Percentiles rank a stretch among this genome's conserved stretches.
Conservation (phyloP, 495 filamentous ascomycete species). For the Penicillium simplicissimum region DNA sequence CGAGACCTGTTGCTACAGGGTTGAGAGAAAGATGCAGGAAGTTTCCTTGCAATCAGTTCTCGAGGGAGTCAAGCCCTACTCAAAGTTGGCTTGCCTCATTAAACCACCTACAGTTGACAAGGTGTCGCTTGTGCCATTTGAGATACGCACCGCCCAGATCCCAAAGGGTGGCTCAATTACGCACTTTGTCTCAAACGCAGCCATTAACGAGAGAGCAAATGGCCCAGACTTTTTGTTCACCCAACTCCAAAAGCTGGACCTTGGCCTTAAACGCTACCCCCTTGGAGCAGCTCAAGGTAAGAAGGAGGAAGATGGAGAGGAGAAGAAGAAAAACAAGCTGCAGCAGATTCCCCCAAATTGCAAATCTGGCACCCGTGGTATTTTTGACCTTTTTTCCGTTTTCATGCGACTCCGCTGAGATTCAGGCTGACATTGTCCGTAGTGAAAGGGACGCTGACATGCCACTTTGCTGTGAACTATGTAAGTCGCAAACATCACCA, state of each 20-base stretch:
- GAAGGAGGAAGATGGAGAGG: background rate
- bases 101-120: constrained; percentile 22
- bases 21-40: constrained; percentile 34
- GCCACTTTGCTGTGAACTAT: constrained; percentile 72
- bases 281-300: constrained; percentile 43
- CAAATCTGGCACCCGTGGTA: background rate
- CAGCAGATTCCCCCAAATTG: background rate
- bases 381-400: background rate
- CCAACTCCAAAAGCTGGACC: constrained; percentile 56
- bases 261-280: constrained; percentile 60
- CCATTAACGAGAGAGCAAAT: constrained; percentile 46
- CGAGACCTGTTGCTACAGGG: constrained; percentile 33
- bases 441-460: constrained; percentile 50
- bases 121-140: constrained; percentile 23
- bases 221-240: constrained; percentile 67
- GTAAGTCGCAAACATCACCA: constrained; percentile 47
- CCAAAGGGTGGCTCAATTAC: constrained; percentile 57
- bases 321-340: constrained; percentile 19
- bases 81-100: constrained; percentile 30
- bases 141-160: constrained; percentile 37
- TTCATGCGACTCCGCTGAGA: background rate
- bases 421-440: background rate
- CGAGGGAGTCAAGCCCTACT: background rate
- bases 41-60: constrained; percentile 10
- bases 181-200: constrained; percentile 58